phyloP scores from a whole-genome alignment of 768 basidiomycete genomes.

The Suillus fuscotomentosus region DNA sequence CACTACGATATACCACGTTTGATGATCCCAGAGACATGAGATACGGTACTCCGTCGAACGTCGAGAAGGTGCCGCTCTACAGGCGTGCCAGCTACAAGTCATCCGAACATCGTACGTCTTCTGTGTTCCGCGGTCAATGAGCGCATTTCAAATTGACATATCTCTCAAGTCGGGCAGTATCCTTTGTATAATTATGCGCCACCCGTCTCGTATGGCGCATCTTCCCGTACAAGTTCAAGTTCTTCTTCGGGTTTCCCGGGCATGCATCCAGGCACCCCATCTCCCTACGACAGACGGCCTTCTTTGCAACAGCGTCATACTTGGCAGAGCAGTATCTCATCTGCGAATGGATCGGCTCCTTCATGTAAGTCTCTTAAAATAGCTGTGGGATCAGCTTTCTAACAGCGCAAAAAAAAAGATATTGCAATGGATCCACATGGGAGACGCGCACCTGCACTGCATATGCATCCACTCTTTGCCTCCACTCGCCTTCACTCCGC shows the following conservation, averaged over 20 bases:
- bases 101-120: conserved; percentile 44
- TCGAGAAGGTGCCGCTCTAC: conserved; percentile 36
- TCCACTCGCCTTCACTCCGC: conserved; percentile 53
- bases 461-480: conserved; percentile 67
- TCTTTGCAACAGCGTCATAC: conserved; percentile 46
- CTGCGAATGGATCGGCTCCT: conserved; percentile 35
- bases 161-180: conserved; percentile 27
- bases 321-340: conserved; percentile 43
- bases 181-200: conserved; percentile 30
- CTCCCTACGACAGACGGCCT: conserved; percentile 41
- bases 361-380: conserved; percentile 37
- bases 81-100: conserved; percentile 44
- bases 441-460: conserved; percentile 35
- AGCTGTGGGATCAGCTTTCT: conserved; percentile 2
- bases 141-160: conserved; percentile 8
- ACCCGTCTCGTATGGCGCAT: conserved; percentile 34
- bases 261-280: conserved; percentile 39
- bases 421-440: conserved; percentile 21
- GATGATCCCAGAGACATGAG: conserved; percentile 34
- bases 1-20: conserved; percentile 39
- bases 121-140: conserved; percentile 1
- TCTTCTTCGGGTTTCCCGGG: conserved; percentile 43
- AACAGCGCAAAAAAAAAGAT: conserved; percentile 4
- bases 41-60: conserved; percentile 28
- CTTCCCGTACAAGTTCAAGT: conserved; percentile 52